Evolutionary conservation across 2,329 filamentous ascomycete species (phyloP).

Genomic region (Septoria petroselini): DNA sequence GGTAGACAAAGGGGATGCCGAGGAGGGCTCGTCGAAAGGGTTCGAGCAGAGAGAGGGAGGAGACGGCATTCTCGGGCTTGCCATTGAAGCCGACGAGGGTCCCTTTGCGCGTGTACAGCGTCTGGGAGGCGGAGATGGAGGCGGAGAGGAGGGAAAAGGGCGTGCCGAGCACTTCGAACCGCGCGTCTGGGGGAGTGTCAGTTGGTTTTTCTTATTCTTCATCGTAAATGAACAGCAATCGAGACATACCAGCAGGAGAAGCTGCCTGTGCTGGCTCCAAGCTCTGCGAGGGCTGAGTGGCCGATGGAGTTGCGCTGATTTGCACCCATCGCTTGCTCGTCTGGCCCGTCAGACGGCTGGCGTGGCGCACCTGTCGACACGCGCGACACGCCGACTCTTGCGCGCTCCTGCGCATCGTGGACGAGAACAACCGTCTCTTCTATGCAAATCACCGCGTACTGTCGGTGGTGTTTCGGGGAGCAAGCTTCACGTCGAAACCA

Average conservation of each 20-base stretch:
- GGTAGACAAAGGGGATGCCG: slow-evolving; percentile 92
- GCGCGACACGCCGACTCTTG: slow-evolving; percentile 30
- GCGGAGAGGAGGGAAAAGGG: slow-evolving; percentile 94
- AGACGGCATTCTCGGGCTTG: slow-evolving; percentile 87
- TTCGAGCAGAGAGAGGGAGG: slow-evolving; percentile 80
- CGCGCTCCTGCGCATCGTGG: slow-evolving; percentile 34
- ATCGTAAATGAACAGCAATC: too few species aligned
- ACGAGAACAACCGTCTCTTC: too few species aligned
- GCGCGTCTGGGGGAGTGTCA: too few species aligned
- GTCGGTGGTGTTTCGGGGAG: too few species aligned
- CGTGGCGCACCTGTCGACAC: slow-evolving; percentile 26
- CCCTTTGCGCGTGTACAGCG: slow-evolving; percentile 86
- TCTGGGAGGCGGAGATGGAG: slow-evolving; percentile 86
- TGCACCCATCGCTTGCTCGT: slow-evolving; percentile 41
- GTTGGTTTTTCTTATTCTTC: too few species aligned
- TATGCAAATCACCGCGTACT: too few species aligned
- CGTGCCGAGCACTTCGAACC: slow-evolving; percentile 87
- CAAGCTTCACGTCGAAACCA: background rate
- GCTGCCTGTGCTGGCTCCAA: slow-evolving; percentile 34
- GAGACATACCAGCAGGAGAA: slow-evolving; percentile 23
- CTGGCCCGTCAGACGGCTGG: slow-evolving; percentile 13
- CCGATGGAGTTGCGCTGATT: slow-evolving; percentile 46
- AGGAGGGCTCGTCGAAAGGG: slow-evolving; percentile 75
- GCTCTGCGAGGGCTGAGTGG: slow-evolving; percentile 40
- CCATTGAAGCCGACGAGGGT: slow-evolving; percentile 87